Evolutionary conservation across 805 yeast species (phyloP), one percentile per base, ranked within the genome.

Genomic region (Lipomyces spencermartinsiae): DNA sequence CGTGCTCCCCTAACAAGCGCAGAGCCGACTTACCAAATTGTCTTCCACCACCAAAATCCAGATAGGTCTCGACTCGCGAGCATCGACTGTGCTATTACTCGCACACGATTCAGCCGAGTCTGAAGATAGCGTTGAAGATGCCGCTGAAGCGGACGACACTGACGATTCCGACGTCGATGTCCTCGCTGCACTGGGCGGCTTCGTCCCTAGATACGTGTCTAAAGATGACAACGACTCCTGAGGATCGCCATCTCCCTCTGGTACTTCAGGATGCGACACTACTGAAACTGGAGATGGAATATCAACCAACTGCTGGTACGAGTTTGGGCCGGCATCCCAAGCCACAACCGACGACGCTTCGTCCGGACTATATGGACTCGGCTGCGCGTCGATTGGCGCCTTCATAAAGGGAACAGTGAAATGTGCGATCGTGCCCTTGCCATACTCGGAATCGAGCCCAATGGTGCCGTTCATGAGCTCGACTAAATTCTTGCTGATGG

Each of bases 401-500:
- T 54, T 61, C 22, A 25, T 29, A 16, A 69, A 68, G n/a, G 69
- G 66, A 63, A 81, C 76, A 49, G 73, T 76, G 65, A 85, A 83
- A 62, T 75, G 75, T 63, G 85, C 85, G 1, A 83, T 81, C 0
- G 85, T 80, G 0, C 88, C 88, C 31, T 76, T 75, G 4, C 83
- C 84, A 67, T 83, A 85, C 6, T 71, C 74, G 66, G 86, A 82
- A 16, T 82, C 83, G 69, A 83, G 83, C 1, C 81, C 77, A 34
- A 85, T 77, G 4, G 77, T 75, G 0, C 87, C 88, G 19, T 83
- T 83, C 86, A 83, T 83, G 19, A 83, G 73, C 59, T 83, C 85
- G 14, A 83, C 83, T 39, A 83, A 77, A 72, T 82, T 83, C 73
- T 82, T 82, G 39, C 84, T 81, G 43, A 83, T 84, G 0, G 86